phyloP scores from a whole-genome alignment of 306 rosid genomes.

The Trifolium repens region DNA sequence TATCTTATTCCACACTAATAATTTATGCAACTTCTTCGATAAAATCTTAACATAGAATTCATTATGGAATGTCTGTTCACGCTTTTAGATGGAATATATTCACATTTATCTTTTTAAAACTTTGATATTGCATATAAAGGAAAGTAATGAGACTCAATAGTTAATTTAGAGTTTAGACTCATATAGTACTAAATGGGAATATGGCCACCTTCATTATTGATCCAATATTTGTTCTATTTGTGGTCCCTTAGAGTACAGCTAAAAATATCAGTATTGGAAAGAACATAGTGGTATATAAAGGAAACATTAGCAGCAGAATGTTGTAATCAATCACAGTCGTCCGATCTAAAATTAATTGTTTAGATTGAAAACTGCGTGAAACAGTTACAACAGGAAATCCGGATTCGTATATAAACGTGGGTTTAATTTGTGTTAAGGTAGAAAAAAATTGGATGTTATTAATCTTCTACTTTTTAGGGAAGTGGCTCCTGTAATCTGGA shows the following conservation, averaged over 20 bases:
- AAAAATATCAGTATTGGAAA: not conserved
- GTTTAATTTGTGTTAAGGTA: too few species aligned
- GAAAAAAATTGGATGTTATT: too few species aligned
- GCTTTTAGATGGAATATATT: not conserved
- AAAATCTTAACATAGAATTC: not conserved
- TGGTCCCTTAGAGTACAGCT: not conserved
- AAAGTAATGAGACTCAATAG: not conserved
- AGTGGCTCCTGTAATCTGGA: too few species aligned
- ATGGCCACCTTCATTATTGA: not conserved
- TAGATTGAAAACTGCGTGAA: too few species aligned
- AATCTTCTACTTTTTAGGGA: too few species aligned
- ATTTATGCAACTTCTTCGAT: too few species aligned
- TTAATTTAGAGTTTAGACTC: not conserved
- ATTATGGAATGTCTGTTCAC: not conserved
- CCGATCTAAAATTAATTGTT: too few species aligned
- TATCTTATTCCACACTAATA: not conserved
- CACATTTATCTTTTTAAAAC: not conserved
- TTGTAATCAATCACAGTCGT: too few species aligned
- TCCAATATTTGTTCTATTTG: not conserved
- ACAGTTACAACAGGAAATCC: too few species aligned
- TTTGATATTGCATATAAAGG: not conserved
- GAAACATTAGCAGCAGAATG: too few species aligned
- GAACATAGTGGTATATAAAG: not conserved
- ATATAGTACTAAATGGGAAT: not conserved
- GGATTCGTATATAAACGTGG: too few species aligned